A percentile compares a stretch with the other conserved stretches of the same genome.
Conservation (phyloP, 202 grass and related monocot species). For the Cymbopogon flexuosus region DNA sequence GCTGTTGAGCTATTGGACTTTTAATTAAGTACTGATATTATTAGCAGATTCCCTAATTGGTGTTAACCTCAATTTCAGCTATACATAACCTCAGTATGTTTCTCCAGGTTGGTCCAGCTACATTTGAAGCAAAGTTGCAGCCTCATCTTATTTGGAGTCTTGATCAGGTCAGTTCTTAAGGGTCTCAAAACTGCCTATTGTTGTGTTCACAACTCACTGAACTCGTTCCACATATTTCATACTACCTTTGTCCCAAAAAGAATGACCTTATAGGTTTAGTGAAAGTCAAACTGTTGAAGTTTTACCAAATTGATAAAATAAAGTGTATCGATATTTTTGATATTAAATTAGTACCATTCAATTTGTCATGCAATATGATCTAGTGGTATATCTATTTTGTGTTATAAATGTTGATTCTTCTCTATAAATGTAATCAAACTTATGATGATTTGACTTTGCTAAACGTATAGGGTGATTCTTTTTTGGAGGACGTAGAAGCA, state of each 20-base stretch:
- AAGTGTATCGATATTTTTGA: too few relatives aligned
- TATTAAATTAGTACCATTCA: too few relatives aligned
- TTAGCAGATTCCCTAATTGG: not conserved
- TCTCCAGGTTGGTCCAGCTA: conserved; percentile 52
- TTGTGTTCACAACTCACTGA: not conserved
- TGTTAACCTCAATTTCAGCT: not conserved
- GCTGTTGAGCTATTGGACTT: not conserved
- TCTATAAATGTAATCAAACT: too few relatives aligned
- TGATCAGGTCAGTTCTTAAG: conserved; percentile 54
- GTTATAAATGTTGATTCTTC: too few relatives aligned
- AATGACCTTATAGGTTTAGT: too few relatives aligned
- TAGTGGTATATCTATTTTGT: too few relatives aligned
- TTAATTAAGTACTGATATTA: not conserved
- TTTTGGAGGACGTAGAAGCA: too few relatives aligned
- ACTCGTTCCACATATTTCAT: conserved; percentile 29
- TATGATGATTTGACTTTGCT: too few relatives aligned
- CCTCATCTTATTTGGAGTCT: conserved; percentile 83
- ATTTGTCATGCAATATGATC: too few relatives aligned
- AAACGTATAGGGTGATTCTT: too few relatives aligned
- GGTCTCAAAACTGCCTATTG: not conserved
- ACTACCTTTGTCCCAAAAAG: not conserved
- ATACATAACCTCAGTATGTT: not conserved
- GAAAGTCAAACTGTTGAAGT: too few relatives aligned
- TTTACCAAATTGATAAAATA: too few relatives aligned
- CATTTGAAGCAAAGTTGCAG: conserved; percentile 84